Conservation (phyloP, 371 early-diverging fungal genomes). For the Syncephalastrum sp. region DNA sequence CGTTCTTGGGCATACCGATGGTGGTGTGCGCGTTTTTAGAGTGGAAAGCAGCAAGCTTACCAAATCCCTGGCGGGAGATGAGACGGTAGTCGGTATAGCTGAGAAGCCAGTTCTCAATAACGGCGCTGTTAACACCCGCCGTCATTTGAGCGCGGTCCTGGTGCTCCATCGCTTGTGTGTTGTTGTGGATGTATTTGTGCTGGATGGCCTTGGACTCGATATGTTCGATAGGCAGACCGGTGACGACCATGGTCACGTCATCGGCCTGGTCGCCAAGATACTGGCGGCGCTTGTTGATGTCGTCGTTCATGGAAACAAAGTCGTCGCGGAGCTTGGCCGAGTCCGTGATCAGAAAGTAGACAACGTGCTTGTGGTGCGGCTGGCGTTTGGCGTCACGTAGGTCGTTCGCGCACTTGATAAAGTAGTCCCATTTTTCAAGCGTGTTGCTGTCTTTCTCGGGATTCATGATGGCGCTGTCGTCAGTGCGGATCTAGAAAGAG, state of each 20-base stretch:
- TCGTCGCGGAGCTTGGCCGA: conserved; percentile 41
- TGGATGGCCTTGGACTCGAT: conserved; percentile 41
- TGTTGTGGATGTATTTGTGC: conserved; percentile 15
- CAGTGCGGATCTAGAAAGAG: conserved; percentile 35
- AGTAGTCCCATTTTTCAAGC: conserved; percentile 43
- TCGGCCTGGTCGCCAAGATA: conserved; percentile 24
- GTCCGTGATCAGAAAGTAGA: conserved; percentile 49
- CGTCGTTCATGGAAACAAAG: conserved; percentile 33
- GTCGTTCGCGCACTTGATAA: conserved; percentile 46
- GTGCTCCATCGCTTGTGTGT: conserved; percentile 14
- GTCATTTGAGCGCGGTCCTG: conserved; percentile 26
- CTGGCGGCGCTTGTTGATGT: conserved; percentile 14
- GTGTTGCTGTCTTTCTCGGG: conserved; percentile 36
- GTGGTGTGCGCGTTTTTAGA: conserved; percentile 21
- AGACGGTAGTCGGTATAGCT: conserved; percentile 50
- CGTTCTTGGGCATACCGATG: conserved; percentile 23
- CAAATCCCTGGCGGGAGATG: conserved; percentile 48
- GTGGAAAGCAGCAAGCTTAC: conserved; percentile 47
- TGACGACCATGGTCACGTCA: conserved; percentile 36
- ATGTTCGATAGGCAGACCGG: conserved; percentile 51
- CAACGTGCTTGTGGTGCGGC: conserved; percentile 38
- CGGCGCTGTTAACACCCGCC: conserved; percentile 47
- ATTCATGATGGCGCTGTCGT: conserved; percentile 41
- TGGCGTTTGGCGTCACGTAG: conserved; percentile 31
- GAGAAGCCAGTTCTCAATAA: conserved; percentile 52